Percentiles rank a stretch among this genome's conserved stretches.
Conservation (phyloP, 192 early-diverging fungal genomes). For the Funneliformis geosporum region DNA sequence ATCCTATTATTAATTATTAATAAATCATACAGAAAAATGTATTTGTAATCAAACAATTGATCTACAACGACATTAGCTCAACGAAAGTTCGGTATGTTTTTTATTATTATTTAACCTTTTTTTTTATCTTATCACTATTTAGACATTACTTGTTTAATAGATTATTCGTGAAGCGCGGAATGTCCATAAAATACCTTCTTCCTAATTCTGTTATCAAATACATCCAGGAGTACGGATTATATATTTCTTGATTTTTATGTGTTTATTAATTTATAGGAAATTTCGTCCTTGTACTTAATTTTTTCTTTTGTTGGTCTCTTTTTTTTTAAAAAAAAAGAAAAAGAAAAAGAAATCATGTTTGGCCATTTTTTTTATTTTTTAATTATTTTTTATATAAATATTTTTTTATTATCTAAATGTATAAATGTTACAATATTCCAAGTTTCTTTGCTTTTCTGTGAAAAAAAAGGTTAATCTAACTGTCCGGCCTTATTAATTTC, state of each 20-base stretch:
- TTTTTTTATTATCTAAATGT: too few relatives aligned
- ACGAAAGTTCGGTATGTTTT: constrained; percentile 84
- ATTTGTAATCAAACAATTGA: constrained; percentile 91
- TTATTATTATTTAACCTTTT: background rate
- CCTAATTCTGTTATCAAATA: constrained; percentile 92
- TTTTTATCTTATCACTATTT: background rate
- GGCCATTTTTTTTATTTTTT: too few relatives aligned
- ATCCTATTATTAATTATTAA: background rate
- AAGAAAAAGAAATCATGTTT: too few relatives aligned
- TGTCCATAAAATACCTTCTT: constrained; percentile 94
- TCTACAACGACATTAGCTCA: constrained; percentile 97
- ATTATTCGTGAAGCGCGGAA: constrained; percentile 88
- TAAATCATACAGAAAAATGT: constrained; percentile 72
- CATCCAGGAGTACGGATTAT: constrained; percentile 79
- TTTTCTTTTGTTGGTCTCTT: too few relatives aligned
- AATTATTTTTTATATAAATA: too few relatives aligned
- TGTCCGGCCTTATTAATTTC: too few relatives aligned
- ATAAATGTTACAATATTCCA: too few relatives aligned
- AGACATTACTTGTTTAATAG: constrained; percentile 40
- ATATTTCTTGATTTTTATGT: constrained; percentile 40
- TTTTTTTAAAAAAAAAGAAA: too few relatives aligned
- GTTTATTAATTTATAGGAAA: background rate
- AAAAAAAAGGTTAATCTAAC: too few relatives aligned
- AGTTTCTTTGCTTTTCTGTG: too few relatives aligned
- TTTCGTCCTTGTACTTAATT: background rate